Base-by-base conservation (phyloP, 345 rosid species). In the Acer campestre region DNA sequence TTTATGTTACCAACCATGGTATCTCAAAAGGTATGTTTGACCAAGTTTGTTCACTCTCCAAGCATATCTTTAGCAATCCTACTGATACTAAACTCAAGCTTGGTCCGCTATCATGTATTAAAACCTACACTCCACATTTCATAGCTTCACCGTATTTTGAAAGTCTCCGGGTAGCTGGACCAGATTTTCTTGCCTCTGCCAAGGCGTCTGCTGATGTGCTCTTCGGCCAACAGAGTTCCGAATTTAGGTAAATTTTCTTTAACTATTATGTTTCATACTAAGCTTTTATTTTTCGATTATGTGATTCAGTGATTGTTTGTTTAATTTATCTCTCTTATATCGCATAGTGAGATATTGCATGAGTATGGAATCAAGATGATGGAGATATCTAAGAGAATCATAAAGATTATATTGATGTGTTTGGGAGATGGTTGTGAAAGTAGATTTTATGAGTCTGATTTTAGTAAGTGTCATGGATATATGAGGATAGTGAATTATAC, bases 141-240 rank as follows among this genome's bases (percentile, higher is more conserved):
- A 90, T 94, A 49, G 98, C 97, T 35, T 94, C 94, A 46, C 97
- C 97, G 20, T 94, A 85, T 76, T 94, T 92, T 56, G 95, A 92
- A 73, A 89, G 98, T 81, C 81, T 94, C 9, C 75, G 83, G 29
- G 90, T 94, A 18, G 82, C 88, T 9, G 93, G 97, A 67, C 94
- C 97, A 0, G 92, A 90, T 77, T 94, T 90, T 86, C 82, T 85
- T 38, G 42, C 76, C 44, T 92, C 93, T 13, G 88, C 92, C 0
- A 84, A 83, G 88, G 82, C 81, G 78, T 90, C 89, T 56, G 86
- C 85, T 18, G 85, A 80, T 77, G 84, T 80, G 70, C 84, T 94
- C 70, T 84, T 88, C 31, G 76, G 77, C 38, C 88, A 87, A 27
- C 80, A 77, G 53, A 84, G 79, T 55, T 76, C 81, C 70, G 88